A percentile compares a stretch with the other conserved stretches of the same genome.
These are phyloP conservation scores for Xerocomellus dryophilus DNA, from an alignment of 768 basidiomycete genomes.

Conservation along the genomic window DNA sequence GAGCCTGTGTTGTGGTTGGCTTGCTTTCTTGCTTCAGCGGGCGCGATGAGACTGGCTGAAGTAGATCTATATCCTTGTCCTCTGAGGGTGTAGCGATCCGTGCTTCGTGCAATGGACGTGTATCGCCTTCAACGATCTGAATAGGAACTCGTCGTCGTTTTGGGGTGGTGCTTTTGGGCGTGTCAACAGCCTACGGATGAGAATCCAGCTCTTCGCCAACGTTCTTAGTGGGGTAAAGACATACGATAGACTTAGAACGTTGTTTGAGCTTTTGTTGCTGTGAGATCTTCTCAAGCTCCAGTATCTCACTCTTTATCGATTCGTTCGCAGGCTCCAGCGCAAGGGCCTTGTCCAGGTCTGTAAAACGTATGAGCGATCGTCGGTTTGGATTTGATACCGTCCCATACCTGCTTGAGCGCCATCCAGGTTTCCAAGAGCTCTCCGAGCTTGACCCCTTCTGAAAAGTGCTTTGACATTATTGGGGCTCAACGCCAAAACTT, in stretches of 20 bases:
- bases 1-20: neutral
- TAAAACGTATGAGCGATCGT: constrained; percentile 1
- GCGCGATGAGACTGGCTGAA: constrained; percentile 43
- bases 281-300: constrained; percentile 43
- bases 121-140: constrained; percentile 46
- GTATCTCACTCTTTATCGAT: constrained; percentile 61
- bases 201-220: constrained; percentile 1
- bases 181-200: constrained; percentile 9
- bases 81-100: neutral
- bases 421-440: constrained; percentile 47
- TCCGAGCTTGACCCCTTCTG: constrained; percentile 70
- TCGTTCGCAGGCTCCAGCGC: constrained; percentile 63
- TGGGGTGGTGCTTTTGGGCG: constrained; percentile 14
- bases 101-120: constrained; percentile 1
- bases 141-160: constrained; percentile 64
- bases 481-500: constrained; percentile 51
- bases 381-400: neutral
- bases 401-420: constrained; percentile 60
- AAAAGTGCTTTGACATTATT: constrained; percentile 79
- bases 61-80: constrained; percentile 22
- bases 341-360: constrained; percentile 63
- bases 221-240: neutral
- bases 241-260: constrained; percentile 33
- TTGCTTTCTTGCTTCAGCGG: constrained; percentile 20
- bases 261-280: constrained; percentile 32